Conservation (phyloP, 352 stramenopile species). For the Globisporangium mamillatum region DNA sequence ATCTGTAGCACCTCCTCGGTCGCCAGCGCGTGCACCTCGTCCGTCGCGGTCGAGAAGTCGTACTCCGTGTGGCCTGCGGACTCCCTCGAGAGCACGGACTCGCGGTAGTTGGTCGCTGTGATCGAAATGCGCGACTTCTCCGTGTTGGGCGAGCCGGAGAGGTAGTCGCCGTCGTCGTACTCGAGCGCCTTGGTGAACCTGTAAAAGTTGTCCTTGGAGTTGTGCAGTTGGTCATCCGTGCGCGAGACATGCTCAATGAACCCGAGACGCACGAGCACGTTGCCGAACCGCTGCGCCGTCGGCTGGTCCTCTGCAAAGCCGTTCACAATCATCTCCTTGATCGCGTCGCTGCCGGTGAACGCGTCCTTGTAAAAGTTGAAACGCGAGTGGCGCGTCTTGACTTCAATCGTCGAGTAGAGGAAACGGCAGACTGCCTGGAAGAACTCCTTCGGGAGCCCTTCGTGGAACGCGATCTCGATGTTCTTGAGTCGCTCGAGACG, state of each 20-base stretch:
- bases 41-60: constrained; percentile 67
- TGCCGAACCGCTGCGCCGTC: constrained; percentile 65
- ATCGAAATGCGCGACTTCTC: constrained; percentile 42
- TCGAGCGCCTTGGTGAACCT: constrained; percentile 73
- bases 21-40: constrained; percentile 78
- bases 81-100: constrained; percentile 70
- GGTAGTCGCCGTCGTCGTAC: constrained; percentile 34
- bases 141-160: constrained; percentile 23
- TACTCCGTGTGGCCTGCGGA: constrained; percentile 58
- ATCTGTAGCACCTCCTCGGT: constrained; percentile 75
- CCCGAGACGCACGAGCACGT: constrained; percentile 76
- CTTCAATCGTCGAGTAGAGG: constrained; percentile 65
- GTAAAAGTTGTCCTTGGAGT: constrained; percentile 85
- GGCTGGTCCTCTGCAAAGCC: constrained; percentile 79
- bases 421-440: constrained; percentile 73
- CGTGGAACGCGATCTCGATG: constrained; percentile 77
- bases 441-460: constrained; percentile 77
- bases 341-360: constrained; percentile 72
- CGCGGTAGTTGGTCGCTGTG: constrained; percentile 66
- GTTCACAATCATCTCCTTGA: constrained; percentile 69
- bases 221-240: constrained; percentile 75
- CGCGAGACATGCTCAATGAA: constrained; percentile 84
- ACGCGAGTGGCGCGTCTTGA: constrained; percentile 79
- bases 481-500: constrained; percentile 69
- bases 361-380: constrained; percentile 89